Base-by-base conservation (phyloP, 441 rosid genomes). In the Populus trichocarpa region DNA sequence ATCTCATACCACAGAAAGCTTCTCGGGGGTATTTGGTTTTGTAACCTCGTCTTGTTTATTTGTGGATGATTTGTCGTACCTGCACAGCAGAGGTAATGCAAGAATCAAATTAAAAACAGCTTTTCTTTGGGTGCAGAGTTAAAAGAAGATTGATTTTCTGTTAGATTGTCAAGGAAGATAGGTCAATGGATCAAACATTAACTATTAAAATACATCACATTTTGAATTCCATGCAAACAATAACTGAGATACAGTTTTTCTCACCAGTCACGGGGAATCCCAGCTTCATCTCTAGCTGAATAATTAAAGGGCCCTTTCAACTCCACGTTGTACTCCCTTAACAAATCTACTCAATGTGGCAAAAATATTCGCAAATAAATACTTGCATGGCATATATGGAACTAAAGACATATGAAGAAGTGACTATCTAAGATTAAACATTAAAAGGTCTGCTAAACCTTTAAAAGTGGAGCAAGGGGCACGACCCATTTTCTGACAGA, bases 221-320 rank as follows among this genome's bases (percentile, higher is more conserved):
- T 57, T 30, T 14, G 28, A 28, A 50, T n/a, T 75, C 71, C 26
- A 1, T 12, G 20, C 28, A 30, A 65, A 13, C 16, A 77, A 75
- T 36, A 64, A 32, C 32, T 1, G 33, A 64, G 26, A 23, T 61
- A 36, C 14, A 36, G 77, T 1, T 53, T 67, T 83, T 64, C 86
- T 81, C 38, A 95, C 99, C 98, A 93, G 71, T 92, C 91, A 69
- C 96, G 92, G 9, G 98, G 98, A 82, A 95, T 91, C 82, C 98
- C 96, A 78, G 98, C 98, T 74, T 88, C 83, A 22, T 90, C 97
- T 75, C 99, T 87, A 65, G 99, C 95, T 50, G 92, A 81, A 80
- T 93, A 87, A 82, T 95, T 95, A 81, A 95, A 95, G 53, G 99
- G 97, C 42, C 99, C 99, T 79, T 93, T 95, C 83, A 92, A 79